Base-by-base conservation (phyloP, 208 protist genomes). In the Crithidia sp. region DNA sequence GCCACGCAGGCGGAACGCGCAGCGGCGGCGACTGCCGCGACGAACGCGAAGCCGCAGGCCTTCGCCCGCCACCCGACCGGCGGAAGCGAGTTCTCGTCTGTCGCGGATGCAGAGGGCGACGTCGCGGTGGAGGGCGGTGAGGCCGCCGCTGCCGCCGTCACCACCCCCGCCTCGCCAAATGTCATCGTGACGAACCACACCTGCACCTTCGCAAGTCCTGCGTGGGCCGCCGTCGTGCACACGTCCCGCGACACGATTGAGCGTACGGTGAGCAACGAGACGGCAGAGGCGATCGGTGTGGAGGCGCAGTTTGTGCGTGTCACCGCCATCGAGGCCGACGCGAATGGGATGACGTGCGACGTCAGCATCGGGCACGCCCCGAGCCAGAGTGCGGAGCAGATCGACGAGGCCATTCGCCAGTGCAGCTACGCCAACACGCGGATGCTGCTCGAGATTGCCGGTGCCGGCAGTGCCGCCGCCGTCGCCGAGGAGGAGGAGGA, bases 231-330 rank as follows among this genome's bases (percentile, higher is more conserved):
- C 54, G 69, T 88, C n/a, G 68, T 90, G 41, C 58, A 63, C 19
- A 36, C 58, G 36, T 75, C 76, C 52, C 64, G 63, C 19, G 83
- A 86, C 14, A 73, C 50, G 12, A 53, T 93, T 17, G 78, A 90
- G 78, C 77, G 76, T 2, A 82, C 83, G n/a, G n/a, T 93, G 28
- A 17, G 76, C 12, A 77, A 73, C 45, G 88, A 93, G 37, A 63
- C 74, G 12, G 83, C 80, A 10, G 59, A 56, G 28, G 88, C 88
- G 17, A 58, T 67, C 44, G 75, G 65, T 16, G 54, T 93, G 49
- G 74, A 83, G 45, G 39, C 74, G 40, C 65, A 59, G 59, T 82
- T 73, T 50, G 76, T 93, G 39, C 79, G 77, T 40, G 76, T 93
- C 45, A 52, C 59, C 37, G 47, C 60, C 12, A 65, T 93, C 36